Evolutionary conservation across 1,284 basidiomycete genomes (phyloP), one percentile per base, ranked within the genome.

Genomic region (Sutorius eximius): DNA sequence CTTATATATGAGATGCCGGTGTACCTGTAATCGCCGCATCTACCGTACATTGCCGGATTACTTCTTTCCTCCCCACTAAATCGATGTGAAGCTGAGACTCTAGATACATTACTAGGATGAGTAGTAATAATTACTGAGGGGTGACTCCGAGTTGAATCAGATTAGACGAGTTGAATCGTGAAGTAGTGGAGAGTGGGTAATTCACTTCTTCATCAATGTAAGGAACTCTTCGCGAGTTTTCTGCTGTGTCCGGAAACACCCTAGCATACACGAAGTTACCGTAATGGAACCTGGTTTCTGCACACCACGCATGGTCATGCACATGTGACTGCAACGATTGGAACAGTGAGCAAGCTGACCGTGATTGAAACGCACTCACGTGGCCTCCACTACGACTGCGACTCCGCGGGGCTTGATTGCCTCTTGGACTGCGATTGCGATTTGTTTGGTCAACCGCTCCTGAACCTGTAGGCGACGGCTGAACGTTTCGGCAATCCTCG

Each of bases 231-330:
- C 96, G 38, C 97, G 83, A 24, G 97, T 99, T 78, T 99, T 99
- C 73, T 97, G 94, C 63, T 95, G 91, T 13, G 92, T 90, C 52
- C 97, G 84, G 82, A 99, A 99, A 67, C 93, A 97, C 12, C 97
- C 97, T 52, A 98, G 79, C 97, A 99, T 99, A 64, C 95, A 98
- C n/a, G 92, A 95, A 1, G 97, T 99, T 33, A 97, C 91, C 0
- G 97, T 99, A 20, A 90, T 85, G 8, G 96, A 84, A 29, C 97
- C 96, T 3, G 96, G 96, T 75, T 99, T 99, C 75, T 99, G 97
- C 1, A 99, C 97, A 40, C 97, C 97, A 56, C 97, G 88, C 95
- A 99, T 99, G 2, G 95, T 95, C 97, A 99, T 99, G 71, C 97
- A 99, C 76, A 99, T 83, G 76, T 99, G 97, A 38, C 95, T 96